Evolutionary conservation across 129 eudicot genomes (phyloP).

Genomic region (Flaveria trinervia): DNA sequence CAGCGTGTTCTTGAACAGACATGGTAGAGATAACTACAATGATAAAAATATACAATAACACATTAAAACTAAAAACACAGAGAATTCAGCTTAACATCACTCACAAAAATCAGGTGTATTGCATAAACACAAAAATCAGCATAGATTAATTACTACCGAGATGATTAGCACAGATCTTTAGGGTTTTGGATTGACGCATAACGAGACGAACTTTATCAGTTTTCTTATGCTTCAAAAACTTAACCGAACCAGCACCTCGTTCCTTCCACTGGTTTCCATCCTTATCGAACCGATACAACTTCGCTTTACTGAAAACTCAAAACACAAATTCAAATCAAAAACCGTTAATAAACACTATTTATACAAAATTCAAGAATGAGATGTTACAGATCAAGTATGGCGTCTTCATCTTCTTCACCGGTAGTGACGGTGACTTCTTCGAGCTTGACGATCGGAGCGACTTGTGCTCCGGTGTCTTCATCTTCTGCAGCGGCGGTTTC

Average conservation of each 20-base stretch:
- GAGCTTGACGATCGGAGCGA: constrained; percentile 63
- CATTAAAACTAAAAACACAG: neutral
- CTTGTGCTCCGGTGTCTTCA: constrained; percentile 67
- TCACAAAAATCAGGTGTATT: neutral
- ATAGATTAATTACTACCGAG: constrained; percentile 31
- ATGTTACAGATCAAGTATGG: constrained; percentile 58
- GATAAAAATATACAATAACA: neutral
- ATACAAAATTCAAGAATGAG: neutral
- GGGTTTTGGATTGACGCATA: constrained; percentile 67
- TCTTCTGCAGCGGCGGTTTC: constrained; percentile 46
- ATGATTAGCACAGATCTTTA: constrained; percentile 75
- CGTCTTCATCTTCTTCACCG: constrained; percentile 68
- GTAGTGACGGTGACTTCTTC: constrained; percentile 62
- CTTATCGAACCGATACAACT: constrained; percentile 55
- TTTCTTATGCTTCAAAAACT: constrained; percentile 57
- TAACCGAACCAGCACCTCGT: constrained; percentile 65
- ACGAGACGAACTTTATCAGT: constrained; percentile 33
- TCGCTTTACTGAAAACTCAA: neutral
- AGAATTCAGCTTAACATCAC: neutral
- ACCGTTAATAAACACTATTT: neutral
- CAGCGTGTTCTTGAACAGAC: constrained; percentile 62
- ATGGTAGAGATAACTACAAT: constrained; percentile 46
- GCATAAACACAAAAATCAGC: neutral
- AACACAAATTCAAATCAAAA: neutral
- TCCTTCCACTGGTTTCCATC: constrained; percentile 78